Base-by-base conservation (phyloP, 225 moss, liverwort and hornwort species). In the Physcomitrium patens region DNA sequence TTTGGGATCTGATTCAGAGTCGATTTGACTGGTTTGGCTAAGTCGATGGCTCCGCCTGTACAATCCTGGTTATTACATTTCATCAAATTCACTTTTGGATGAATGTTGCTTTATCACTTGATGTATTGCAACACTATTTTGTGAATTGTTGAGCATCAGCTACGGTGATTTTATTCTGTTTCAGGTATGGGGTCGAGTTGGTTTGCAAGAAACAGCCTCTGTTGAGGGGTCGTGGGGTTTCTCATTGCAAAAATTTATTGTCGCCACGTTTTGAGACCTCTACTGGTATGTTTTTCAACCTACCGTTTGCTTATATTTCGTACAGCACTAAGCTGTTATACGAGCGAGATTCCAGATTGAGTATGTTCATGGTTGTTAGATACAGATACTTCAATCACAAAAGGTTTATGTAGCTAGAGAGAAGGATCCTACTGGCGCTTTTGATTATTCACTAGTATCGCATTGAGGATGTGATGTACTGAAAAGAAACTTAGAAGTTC, bases 201-300 rank as follows among this genome's bases (percentile, higher is more conserved):
- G 89, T 83, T 73, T 99, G 94, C 78, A 99, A 99, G 75, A 99
- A 91, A 78, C 97, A 99, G 71, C 86, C 97, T 64, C 91, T 99
- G 66, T 85, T 99, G 63, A 85, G 97, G 78, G 97, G 97, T 54
- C 90, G 97, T 70, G 97, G 97, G 68, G 97, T 99, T 63, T 99
- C 97, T 24, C 95, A 99, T 68, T 99, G 97, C 86, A 99, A 99
- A 72, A 99, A 99, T 77, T 67, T 99, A 28, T 82, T 99, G 43
- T 99, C 97, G 17, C 97, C 97, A 68, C 90, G 97, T 43, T 99
- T 99, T 76, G 97, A 99, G 83, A 89, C 85, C 66, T 89, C 93
- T 12, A 95, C 95, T 69, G 94, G 96, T 97, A 88, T 27, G 45
- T 57, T 55, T 60, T 43, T 31, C 18, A 59, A 10, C n/a, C 49